Conservation (phyloP, 2,329 filamentous ascomycete genomes). For the Penicillium sp. region DNA sequence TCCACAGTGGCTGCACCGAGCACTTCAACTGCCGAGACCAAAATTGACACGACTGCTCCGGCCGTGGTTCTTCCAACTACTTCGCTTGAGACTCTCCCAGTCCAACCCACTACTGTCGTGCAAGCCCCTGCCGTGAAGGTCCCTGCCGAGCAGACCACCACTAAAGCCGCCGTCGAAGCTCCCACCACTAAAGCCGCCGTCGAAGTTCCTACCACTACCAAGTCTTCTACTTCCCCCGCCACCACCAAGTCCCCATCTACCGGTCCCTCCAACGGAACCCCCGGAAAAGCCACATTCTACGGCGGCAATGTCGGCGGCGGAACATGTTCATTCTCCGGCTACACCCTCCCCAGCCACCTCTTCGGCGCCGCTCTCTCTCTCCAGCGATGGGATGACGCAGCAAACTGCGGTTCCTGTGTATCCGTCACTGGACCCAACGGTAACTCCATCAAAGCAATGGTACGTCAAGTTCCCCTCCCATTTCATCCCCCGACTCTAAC, state of each 20-base stretch:
- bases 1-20: constrained; percentile 12
- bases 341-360: constrained; percentile 58
- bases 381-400: constrained; percentile 54
- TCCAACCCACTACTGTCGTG: constrained; percentile 1
- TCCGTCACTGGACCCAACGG: constrained; percentile 52
- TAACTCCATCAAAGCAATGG: constrained; percentile 63
- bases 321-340: constrained; percentile 62
- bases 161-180: neutral
- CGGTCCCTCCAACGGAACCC: constrained; percentile 13
- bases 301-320: constrained; percentile 58
- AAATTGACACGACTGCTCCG: neutral
- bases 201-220: constrained; percentile 5
- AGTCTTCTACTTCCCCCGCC: constrained; percentile 9
- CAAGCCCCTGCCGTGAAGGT: neutral
- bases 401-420: constrained; percentile 62
- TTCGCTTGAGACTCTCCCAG: neutral
- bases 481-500: neutral
- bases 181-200: neutral
- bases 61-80: neutral
- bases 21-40: neutral
- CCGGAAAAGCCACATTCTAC: constrained; percentile 53
- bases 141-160: neutral
- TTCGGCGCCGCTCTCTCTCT: constrained; percentile 60
- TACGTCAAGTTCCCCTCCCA: constrained; percentile 30
- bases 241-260: constrained; percentile 2